Conservation (phyloP, 352 stramenopile species). For the Phytophthora pini region DNA sequence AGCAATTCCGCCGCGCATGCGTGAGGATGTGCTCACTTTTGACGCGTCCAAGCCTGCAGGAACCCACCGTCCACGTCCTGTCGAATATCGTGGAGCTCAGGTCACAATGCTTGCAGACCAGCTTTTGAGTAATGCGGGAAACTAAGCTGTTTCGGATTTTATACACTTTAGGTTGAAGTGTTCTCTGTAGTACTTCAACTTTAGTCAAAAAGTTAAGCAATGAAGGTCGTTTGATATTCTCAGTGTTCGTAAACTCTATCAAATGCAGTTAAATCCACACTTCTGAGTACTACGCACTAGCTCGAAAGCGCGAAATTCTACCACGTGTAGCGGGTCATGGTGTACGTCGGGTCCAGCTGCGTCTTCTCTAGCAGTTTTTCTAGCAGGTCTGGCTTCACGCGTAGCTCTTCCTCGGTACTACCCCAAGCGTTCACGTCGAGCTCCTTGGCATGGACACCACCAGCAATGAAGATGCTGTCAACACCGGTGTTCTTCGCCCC, state of each 20-base stretch:
- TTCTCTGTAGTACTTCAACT: too few species aligned
- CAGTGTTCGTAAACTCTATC: slow-evolving; percentile 6
- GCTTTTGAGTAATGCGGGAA: slow-evolving; percentile 20
- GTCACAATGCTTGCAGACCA: slow-evolving; percentile 32
- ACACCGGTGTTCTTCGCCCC: slow-evolving; percentile 58
- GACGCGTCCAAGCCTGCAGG: slow-evolving; percentile 34
- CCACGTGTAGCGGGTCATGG: slow-evolving; percentile 46
- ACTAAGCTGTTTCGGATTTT: too few species aligned
- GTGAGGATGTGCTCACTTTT: slow-evolving; percentile 46
- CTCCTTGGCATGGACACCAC: slow-evolving; percentile 62
- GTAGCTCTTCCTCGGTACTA: slow-evolving; percentile 27
- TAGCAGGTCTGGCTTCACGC: slow-evolving; percentile 35
- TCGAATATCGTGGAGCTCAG: slow-evolving; percentile 37
- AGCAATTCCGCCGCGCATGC: slow-evolving; percentile 53
- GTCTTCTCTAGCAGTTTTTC: slow-evolving; percentile 31
- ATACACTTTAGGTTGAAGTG: too few species aligned
- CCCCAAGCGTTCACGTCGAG: slow-evolving; percentile 43
- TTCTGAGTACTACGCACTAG: neutral
- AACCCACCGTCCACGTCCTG: slow-evolving; percentile 36
- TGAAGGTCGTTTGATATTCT: neutral
- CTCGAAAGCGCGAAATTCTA: slow-evolving; percentile 14
- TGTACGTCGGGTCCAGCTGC: slow-evolving; percentile 36
- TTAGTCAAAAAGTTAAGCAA: too few species aligned
- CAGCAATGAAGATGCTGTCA: slow-evolving; percentile 65
- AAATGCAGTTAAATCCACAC: neutral